Base-by-base conservation (phyloP, 352 stramenopile species). In the Elongisporangium anandrum region DNA sequence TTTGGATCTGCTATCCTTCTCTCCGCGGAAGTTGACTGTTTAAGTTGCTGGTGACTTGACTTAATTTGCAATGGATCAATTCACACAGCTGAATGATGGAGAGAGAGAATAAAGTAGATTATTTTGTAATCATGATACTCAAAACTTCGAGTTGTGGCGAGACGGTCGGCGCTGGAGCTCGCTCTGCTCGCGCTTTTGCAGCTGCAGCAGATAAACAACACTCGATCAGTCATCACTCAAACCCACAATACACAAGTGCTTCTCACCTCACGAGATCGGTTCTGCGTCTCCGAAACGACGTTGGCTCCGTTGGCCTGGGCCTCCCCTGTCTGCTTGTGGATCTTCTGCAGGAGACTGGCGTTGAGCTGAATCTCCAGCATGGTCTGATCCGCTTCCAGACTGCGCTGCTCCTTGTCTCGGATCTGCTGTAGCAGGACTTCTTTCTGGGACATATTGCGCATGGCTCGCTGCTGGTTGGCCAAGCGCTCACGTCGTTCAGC, bases 311-410 rank as follows among this genome's bases (percentile, higher is more conserved):
- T 74, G n/a, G 59, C 71, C 23, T 85, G 73, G 22, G 59, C 61
- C 9, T 16, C 54, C 0, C 72, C 71, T 20, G 64, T 64, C 50
- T 87, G 75, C 17, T 83, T 66, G 53, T 88, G 75, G 64, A 94
- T 88, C 58, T 92, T 92, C 17, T 85, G 59, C 15, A 94, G 65
- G 1, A 94, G 64, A 57, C 73, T 71, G 41, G 77, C 60, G 52
- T 94, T 94, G 22, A 94, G 63, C 61, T 94, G 80, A 50, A 94
- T 65, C 56, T 94, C 84, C 20, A 90, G 72, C 38, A 57, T 29
- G 2, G 84, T 85, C 60, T 94, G 84, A 47, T 94, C 84, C 6
- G 84, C 80, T 23, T 76, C 45, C 17, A 92, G 72, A 60, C 66
- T 77, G 2, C 76, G 70, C 24, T 69, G 58, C 60, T 90, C 84